These are phyloP conservation scores for Pelargonium cotyledonis DNA, from an alignment of 441 rosid genomes.

Conservation along the genomic window DNA sequence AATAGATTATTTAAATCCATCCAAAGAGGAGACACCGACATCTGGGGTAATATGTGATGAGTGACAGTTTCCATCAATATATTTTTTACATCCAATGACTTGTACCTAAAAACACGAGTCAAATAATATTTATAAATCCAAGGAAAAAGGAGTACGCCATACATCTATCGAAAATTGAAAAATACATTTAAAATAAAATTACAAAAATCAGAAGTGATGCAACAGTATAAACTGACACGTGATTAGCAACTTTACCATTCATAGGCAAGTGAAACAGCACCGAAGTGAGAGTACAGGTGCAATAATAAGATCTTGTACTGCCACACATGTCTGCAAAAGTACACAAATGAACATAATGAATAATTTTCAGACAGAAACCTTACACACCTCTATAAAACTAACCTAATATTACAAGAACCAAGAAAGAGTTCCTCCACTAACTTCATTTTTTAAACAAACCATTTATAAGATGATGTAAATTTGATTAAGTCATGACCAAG, in stretches of 20 bases:
- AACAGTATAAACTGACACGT: constrained; percentile 7
- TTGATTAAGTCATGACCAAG: not conserved
- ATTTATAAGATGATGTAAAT: not conserved
- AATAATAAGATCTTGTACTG: constrained; percentile 84
- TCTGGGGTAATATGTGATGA: constrained; percentile 82
- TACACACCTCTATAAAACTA: not conserved
- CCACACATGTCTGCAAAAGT: constrained; percentile 61
- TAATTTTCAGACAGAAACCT: not conserved
- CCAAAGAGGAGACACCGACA: constrained; percentile 87
- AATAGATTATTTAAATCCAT: constrained; percentile 57
- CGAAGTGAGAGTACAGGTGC: constrained; percentile 83
- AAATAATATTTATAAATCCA: constrained; percentile 19
- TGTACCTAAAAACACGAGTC: constrained; percentile 53
- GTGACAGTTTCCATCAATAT: constrained; percentile 88
- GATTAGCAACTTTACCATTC: constrained; percentile 51
- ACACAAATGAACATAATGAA: constrained; percentile 12
- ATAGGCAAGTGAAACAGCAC: constrained; percentile 67
- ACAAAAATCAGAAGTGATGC: not conserved
- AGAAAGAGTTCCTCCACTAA: not conserved
- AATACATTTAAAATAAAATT: not conserved
- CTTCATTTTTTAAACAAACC: not conserved
- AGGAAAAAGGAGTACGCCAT: constrained; percentile 10
- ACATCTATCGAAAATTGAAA: not conserved
- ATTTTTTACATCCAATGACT: constrained; percentile 91
- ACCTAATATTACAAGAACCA: not conserved